Conservation (phyloP, 768 basidiomycete species). For the Termitomyces sp. region DNA sequence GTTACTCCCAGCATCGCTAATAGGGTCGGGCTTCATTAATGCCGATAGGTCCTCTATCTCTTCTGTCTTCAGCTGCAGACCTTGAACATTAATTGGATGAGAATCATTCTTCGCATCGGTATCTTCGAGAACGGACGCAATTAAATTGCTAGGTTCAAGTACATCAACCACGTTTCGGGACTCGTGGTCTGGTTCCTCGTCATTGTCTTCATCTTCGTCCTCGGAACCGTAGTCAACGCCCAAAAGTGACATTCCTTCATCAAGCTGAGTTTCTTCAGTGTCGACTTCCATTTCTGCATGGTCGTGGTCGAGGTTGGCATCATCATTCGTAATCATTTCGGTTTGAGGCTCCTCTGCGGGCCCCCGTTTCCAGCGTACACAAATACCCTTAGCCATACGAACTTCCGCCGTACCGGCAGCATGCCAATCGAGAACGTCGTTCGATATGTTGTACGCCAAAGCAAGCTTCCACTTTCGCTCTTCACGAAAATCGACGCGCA, state of each 20-base stretch:
- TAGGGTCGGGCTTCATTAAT: conserved; percentile 17
- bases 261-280: conserved; percentile 11
- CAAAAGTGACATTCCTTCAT: conserved; percentile 27
- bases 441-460: conserved; percentile 77
- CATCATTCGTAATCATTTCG: conserved; percentile 25
- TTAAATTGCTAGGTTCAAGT: conserved; percentile 45
- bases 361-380: conserved; percentile 58
- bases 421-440: conserved; percentile 86
- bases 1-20: conserved; percentile 17
- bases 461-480: conserved; percentile 91
- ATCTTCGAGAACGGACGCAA: conserved; percentile 56
- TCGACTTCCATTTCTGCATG: conserved; percentile 22
- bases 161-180: conserved; percentile 51
- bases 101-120: conserved; percentile 20
- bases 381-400: conserved; percentile 60
- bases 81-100: conserved; percentile 19
- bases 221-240: conserved; percentile 58
- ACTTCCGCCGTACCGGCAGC: conserved; percentile 59
- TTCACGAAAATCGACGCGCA: conserved; percentile 92
- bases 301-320: conserved; percentile 10
- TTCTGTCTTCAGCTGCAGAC: conserved; percentile 32
- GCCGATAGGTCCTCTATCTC: conserved; percentile 55
- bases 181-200: conserved; percentile 53
- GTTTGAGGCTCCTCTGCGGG: conserved; percentile 27
- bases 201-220: conserved; percentile 51